Evolutionary conservation across 2,329 filamentous ascomycete genomes (phyloP), one percentile per base, ranked within the genome.

Genomic region (Aspergillus felis): DNA sequence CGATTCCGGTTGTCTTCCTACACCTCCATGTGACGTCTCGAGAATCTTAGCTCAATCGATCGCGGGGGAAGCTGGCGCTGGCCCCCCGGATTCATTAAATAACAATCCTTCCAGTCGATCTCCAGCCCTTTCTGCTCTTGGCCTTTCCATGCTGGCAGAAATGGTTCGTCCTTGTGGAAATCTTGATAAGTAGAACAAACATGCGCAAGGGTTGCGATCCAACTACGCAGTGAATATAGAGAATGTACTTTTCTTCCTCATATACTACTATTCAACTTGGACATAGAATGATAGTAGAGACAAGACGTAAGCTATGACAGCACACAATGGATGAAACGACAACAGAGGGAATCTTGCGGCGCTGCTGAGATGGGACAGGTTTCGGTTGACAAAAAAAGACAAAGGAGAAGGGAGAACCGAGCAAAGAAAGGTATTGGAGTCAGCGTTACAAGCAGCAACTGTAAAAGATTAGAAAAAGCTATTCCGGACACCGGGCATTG

Each of bases 261-360:
- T 66, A 64, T 63, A 72, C 66, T 63, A 64, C 61, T 67, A 71
- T 68, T 64, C 59, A 64, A 64, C 58, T 68, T 65, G 58, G 70
- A 68, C 57, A 69, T 59, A 57, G 54, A 65, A 65, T 57, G 61
- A 62, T 61, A 63, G 61, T 64, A 64, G 60, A 55, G 56, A 66
- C 61, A 69, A 60, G 57, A 67, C 62, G 65, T 63, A 61, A 54
- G 60, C 62, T 60, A 67, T 57, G 59, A 64, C 58, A 65, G 61
- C 62, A 64, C 61, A 66, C 62, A 65, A 68, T 66, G 64, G 57
- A 65, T 61, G 61, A 66, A 65, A 69, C 53, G 58, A 66, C 66
- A 67, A 69, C 69, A 73, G 68, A 73, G 71, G 71, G 71, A 74
- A 72, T 74, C 69, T 74, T 73, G 71, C 69, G 71, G 71, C 69